Base-by-base conservation (phyloP, 1,284 basidiomycete genomes). In the Apiotrichum laibachii region DNA sequence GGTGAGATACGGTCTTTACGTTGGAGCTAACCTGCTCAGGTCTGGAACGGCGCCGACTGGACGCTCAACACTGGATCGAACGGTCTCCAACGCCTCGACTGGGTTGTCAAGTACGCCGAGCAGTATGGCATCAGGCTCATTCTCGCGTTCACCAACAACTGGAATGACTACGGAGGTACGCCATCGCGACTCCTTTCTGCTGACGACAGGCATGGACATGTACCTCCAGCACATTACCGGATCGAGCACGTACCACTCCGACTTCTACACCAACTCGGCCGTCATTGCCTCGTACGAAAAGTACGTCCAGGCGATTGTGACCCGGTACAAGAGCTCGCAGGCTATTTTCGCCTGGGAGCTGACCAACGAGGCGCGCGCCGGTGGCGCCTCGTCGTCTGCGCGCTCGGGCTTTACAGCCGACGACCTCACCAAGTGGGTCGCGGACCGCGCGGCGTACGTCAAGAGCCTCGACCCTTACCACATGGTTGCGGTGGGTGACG, bases 291-390 rank as follows among this genome's bases (percentile, higher is more conserved):
- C 81, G 5, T 87, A 85, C 74, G 82, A 83, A 75, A 83, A 86
- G 60, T 87, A 83, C 62, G 83, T 84, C 11, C 77, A 75, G 8
- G 77, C 81, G 52, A 70, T 87, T 43, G 84, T 85, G 22, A 73
- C 79, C 16, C 83, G 85, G 53, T 86, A 85, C 67, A 75, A 77
- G 21, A 77, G 84, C 57, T 81, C 79, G 53, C 72, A 84, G 1
- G 73, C 80, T 19, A 68, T 87, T 55, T 80, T 87, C 61, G 79
- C 79, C 26, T 87, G 86, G 84, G 84, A 87, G 70, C 65, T 86
- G 62, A 85, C 84, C 19, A 87, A 87, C 67, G 85, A 87, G 65
- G 80, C 85, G 7, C 82, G 84, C 81, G 13, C 31, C 16, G 18
- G 18, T 8, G 83, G 85, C 50, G 39, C 48, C 60, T 73, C 82